Evolutionary conservation across 1,284 basidiomycete species (phyloP).

Genomic region (Mycosarcoma maydis): DNA sequence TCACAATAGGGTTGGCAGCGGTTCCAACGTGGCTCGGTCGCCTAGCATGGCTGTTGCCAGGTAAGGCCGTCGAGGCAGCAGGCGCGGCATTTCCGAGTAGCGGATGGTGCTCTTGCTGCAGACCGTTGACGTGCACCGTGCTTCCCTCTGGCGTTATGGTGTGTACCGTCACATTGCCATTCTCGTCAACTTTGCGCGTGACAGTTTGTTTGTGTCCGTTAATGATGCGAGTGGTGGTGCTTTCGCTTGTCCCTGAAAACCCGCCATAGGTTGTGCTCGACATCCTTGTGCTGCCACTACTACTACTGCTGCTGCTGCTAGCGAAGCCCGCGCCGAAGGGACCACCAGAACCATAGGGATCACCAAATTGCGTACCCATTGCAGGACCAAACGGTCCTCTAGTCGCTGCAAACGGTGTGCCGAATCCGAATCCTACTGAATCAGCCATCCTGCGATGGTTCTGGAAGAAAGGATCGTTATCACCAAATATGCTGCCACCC

Average conservation of each 20-base stretch:
- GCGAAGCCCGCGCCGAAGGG: conserved; percentile 12
- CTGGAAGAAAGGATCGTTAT: conserved; percentile 49
- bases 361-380: conserved; percentile 13
- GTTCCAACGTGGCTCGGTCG: conserved; percentile 1
- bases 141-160: conserved; percentile 50
- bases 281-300: too few relatives aligned
- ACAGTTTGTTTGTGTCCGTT: conserved; percentile 57
- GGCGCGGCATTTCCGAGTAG: conserved; percentile 15
- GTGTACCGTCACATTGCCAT: conserved; percentile 58
- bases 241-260: conserved; percentile 34
- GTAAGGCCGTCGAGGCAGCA: not conserved
- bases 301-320: conserved; percentile 9
- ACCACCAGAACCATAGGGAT: conserved; percentile 6
- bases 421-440: conserved; percentile 45
- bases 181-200: conserved; percentile 51
- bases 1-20: conserved; percentile 27
- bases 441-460: conserved; percentile 54
- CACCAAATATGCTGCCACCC: conserved; percentile 30
- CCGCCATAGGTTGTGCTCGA: conserved; percentile 29
- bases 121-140: conserved; percentile 56
- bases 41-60: not conserved
- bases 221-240: conserved; percentile 48
- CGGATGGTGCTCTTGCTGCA: conserved; percentile 45
- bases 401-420: conserved; percentile 9
- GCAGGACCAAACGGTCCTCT: conserved; percentile 4